These are phyloP conservation scores for Zelonia costaricensis DNA, from an alignment of 208 protist species.

Conservation along the genomic window DNA sequence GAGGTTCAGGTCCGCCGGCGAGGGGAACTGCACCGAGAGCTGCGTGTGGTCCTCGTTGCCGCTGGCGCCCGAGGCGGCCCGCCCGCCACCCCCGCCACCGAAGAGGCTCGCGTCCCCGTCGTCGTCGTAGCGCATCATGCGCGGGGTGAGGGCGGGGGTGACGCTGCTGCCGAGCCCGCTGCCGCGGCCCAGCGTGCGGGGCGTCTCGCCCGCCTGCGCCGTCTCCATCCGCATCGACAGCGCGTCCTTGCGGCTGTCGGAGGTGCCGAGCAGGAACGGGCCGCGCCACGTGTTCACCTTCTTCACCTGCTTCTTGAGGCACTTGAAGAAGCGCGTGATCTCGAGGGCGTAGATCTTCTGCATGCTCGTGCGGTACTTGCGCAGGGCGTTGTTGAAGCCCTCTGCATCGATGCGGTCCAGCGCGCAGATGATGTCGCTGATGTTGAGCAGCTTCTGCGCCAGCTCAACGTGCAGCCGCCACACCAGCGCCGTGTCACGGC, in stretches of 20 bases:
- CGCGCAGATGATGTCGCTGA: constrained; percentile 69
- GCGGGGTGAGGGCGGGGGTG: constrained; percentile 51
- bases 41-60: constrained; percentile 23
- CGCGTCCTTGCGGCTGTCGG: constrained; percentile 38
- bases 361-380: constrained; percentile 80
- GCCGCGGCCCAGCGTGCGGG: constrained; percentile 31
- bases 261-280: constrained; percentile 56
- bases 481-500: constrained; percentile 54
- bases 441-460: constrained; percentile 43
- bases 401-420: constrained; percentile 72
- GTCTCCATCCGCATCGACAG: constrained; percentile 50
- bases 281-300: constrained; percentile 55
- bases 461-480: constrained; percentile 81
- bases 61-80: constrained; percentile 5
- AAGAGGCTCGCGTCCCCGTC: constrained; percentile 27
- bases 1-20: constrained; percentile 29
- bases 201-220: constrained; percentile 51
- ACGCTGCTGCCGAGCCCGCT: constrained; percentile 13
- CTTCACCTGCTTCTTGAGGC: constrained; percentile 52
- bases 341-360: constrained; percentile 79
- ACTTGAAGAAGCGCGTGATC: constrained; percentile 75
- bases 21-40: constrained; percentile 61
- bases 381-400: constrained; percentile 64
- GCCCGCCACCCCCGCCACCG: constrained; percentile 15
- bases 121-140: constrained; percentile 42